Base-by-base conservation (phyloP, 495 filamentous ascomycete genomes). In the Penicillium chermesinum region DNA sequence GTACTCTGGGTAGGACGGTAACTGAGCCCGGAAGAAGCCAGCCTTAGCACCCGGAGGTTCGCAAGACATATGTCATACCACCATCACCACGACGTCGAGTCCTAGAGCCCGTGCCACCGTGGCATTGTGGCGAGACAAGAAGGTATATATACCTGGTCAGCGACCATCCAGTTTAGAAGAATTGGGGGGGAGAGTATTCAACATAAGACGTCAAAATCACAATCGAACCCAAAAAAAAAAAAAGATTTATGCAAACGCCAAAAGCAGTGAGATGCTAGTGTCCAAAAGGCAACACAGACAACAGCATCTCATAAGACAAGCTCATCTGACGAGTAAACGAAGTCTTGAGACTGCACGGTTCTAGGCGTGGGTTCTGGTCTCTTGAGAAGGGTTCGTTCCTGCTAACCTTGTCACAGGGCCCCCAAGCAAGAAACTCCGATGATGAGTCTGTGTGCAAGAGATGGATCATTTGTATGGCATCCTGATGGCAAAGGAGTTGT, bases 161-260 rank as follows among this genome's bases (percentile, higher is more conserved):
- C 25, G 25, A 5, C 25, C 5, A 4, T 30, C 25, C 25, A 30
- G 4, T 30, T 30, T 10, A 30, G 10, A 30, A 10, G 25, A 30
- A 4, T 10, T n/a, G n/a, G n/a, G 25, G 25, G 25, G 25, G 25
- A 30, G 25, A 30, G 25, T 30, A 44, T 43, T 43, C 25, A 43
- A 43, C 41, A 43, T 10, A 43, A 43, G 25, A 33, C 22, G 25
- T 43, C 22, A 33, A 43, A 43, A 43, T 43, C 41, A 43, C 22
- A 43, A 43, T 33, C 41, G 41, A 20, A 20, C 38, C 16, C 16
- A 43, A 30, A 13, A 7, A 32, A 3, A 30, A 43, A 43, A 18
- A 33, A 43, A 43, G 32, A 14, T n/a, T n/a, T n/a, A n/a, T n/a
- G n/a, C 1, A 17, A 6, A 33, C 14, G 13, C 12, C 18, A 30